A percentile compares a stretch with the other conserved stretches of the same genome.
phyloP scores from a whole-genome alignment of 176 grass and related monocot genomes.

The Carex kokanica region DNA sequence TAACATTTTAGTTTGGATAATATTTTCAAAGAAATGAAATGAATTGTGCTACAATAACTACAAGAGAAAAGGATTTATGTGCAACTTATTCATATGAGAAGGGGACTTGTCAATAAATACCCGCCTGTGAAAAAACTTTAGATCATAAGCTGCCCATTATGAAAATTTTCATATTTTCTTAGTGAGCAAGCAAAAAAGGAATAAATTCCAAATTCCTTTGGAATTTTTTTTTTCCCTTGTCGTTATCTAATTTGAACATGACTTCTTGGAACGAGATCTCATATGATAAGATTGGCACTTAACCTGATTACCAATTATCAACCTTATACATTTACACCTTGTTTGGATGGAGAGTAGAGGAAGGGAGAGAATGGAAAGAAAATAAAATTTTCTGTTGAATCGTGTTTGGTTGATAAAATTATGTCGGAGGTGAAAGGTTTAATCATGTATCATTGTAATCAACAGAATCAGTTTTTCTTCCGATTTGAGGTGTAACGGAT shows the following conservation, averaged over 20 bases:
- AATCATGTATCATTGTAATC: too few relatives aligned
- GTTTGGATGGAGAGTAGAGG: too few relatives aligned
- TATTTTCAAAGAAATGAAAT: not conserved
- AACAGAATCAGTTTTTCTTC: too few relatives aligned
- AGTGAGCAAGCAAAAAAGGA: not conserved
- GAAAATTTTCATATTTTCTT: not conserved
- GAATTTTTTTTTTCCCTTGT: not conserved
- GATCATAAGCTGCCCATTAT: not conserved
- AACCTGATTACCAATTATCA: not conserved
- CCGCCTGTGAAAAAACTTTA: not conserved
- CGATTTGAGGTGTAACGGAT: too few relatives aligned
- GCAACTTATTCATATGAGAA: not conserved
- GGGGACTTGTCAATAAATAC: not conserved
- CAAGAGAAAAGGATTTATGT: not conserved
- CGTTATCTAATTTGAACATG: not conserved
- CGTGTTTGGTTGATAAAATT: too few relatives aligned
- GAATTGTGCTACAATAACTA: not conserved
- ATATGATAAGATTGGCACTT: not conserved
- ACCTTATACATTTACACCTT: not conserved
- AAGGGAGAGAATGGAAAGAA: too few relatives aligned
- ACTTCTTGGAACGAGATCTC: not conserved
- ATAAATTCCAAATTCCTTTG: slow-evolving; percentile 11
- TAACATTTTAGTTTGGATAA: not conserved
- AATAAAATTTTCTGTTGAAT: too few relatives aligned
- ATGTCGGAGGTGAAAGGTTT: too few relatives aligned